These are phyloP conservation scores for Carnegiea gigantea DNA, from an alignment of 179 eudicot species.

Conservation along the genomic window DNA sequence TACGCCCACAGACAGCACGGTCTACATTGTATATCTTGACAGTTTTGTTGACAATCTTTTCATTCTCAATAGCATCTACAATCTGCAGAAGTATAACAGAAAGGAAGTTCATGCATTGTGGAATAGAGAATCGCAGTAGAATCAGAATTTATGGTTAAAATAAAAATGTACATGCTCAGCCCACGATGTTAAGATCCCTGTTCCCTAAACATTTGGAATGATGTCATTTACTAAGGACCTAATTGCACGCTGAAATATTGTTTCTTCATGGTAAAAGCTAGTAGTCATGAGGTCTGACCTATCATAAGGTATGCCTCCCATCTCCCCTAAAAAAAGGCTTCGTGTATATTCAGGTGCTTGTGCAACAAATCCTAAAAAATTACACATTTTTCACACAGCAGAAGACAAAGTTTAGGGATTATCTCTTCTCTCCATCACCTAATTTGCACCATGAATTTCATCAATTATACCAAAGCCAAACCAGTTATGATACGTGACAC, in stretches of 20 bases:
- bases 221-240: background rate
- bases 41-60: conserved; percentile 72
- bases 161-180: background rate
- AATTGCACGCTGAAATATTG: background rate
- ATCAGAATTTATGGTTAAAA: background rate
- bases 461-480: background rate
- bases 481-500: background rate
- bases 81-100: background rate
- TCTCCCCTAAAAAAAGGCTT: background rate
- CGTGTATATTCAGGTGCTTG: background rate
- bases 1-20: conserved; percentile 94
- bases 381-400: background rate
- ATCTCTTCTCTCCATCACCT: background rate
- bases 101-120: background rate
- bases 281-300: background rate
- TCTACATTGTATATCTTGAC: conserved; percentile 78
- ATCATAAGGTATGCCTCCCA: background rate
- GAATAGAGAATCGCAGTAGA: background rate
- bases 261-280: background rate
- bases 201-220: background rate
- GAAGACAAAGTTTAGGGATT: background rate
- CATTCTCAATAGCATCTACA: conserved; percentile 47
- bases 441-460: background rate
- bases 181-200: background rate
- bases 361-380: background rate